These are phyloP conservation scores for Akanthomyces uredinophilus DNA, from an alignment of 2,329 filamentous ascomycete genomes.

Conservation along the genomic window DNA sequence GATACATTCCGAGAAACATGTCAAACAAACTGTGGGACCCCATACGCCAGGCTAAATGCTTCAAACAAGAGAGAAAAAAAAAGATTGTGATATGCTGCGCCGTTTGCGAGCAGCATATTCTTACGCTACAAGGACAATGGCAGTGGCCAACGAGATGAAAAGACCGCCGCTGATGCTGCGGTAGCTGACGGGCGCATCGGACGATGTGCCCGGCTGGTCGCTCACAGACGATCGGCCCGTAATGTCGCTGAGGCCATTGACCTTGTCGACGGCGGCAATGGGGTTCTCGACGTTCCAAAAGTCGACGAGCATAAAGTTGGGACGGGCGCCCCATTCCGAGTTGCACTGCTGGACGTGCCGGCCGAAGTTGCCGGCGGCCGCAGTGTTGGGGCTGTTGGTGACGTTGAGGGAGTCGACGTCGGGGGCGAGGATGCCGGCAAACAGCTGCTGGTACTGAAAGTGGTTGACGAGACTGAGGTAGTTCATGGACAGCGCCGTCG, in stretches of 20 bases:
- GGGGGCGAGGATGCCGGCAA: slow-evolving; percentile 54
- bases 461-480: slow-evolving; percentile 74
- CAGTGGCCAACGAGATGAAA: background rate
- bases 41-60: slow-evolving; percentile 5
- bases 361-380: slow-evolving; percentile 48
- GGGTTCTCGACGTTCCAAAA: slow-evolving; percentile 71
- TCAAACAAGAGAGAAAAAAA: background rate
- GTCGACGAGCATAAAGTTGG: slow-evolving; percentile 74
- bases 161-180: background rate
- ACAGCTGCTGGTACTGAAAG: slow-evolving; percentile 60
- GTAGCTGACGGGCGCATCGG: background rate
- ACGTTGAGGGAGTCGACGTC: slow-evolving; percentile 53
- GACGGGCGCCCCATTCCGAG: slow-evolving; percentile 53
- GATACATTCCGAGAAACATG: background rate
- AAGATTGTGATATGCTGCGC: background rate
- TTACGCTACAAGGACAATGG: background rate
- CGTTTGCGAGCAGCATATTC: background rate
- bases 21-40: background rate
- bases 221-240: slow-evolving; percentile 29
- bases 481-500: slow-evolving; percentile 50
- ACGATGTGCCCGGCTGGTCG: slow-evolving; percentile 16
- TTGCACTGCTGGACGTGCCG: slow-evolving; percentile 50
- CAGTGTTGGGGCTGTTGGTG: slow-evolving; percentile 60
- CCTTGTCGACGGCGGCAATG: slow-evolving; percentile 60
- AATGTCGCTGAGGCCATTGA: slow-evolving; percentile 52